Evolutionary conservation across 2,329 filamentous ascomycete species (phyloP), one percentile per base, ranked within the genome.

Genomic region (Ophidiomyces ophidiicola): DNA sequence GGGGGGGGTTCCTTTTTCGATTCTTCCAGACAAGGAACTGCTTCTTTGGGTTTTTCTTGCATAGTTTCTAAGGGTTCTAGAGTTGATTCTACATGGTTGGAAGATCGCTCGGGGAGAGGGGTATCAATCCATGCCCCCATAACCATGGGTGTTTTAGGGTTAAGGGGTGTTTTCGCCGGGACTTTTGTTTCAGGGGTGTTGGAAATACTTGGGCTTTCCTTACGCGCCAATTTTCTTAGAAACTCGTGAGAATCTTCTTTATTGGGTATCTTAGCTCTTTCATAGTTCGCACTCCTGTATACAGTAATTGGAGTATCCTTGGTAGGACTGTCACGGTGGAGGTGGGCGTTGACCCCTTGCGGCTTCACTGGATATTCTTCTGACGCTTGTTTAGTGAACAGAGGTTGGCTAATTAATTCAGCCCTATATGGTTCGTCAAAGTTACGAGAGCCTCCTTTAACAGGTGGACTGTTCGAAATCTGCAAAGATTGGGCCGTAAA

Each of bases 81-180:
- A 5, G 48, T 15, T 20, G 26, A 15, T 10, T 28, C 37, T 19
- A 23, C 50, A 15, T 49, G 41, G 12, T 52, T 43, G 5, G 49
- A 32, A 19, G 51, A 45, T 21, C 55, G 53, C 37, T 64, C 61
- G 8, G 63, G 61, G 46, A 65, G 49, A 3, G 65, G 64, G 1
- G 64, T 68, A 46, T 68, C 63, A 23, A 66, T 59, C 62, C 63
- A 68, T 2, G 62, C 63, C 8, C 64, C 64, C 12, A 58, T 59
- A 6, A 66, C 62, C 25, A 59, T 54, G 2, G 64, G 64, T 1
- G 64, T 68, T 45, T 65, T 63, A 23, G 60, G 56, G 24, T 61
- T 59, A 14, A 61, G 52, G n/a, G 44, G 40, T 18, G 48, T 53
- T 10, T 52, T 49, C 21, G 56, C 49, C 10, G 50, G 48, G 4